Evolutionary conservation across 2,329 filamentous ascomycete species (phyloP), one percentile per base, ranked within the genome.

Genomic region (Moelleriella libera): DNA sequence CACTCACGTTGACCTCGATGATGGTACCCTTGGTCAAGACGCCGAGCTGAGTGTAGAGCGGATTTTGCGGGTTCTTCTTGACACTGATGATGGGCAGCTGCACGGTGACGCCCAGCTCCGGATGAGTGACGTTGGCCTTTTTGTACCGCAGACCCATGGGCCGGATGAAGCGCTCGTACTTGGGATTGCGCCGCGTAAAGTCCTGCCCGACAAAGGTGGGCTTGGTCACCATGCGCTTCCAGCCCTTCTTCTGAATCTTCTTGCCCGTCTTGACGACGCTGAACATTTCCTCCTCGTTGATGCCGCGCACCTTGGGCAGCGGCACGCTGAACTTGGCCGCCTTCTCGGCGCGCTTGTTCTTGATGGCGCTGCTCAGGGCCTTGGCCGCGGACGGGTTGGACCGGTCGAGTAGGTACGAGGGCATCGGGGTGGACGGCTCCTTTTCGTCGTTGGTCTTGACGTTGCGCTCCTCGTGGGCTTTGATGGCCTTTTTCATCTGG

Each of bases 211-310:
- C 90, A 64, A 97, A 97, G 48, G 63, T 69, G 50, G 59, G 63
- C 56, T 78, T 77, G 31, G 73, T 78, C 52, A 80, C 73, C 72
- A 82, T 82, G 37, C 81, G 68, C 70, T 85, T 85, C 82, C 82
- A 77, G 49, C 74, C 74, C 75, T 92, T 94, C 78, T 94, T 88
- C 48, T 82, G 75, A 2, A 83, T 88, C 75, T 95, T 96, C 78
- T 94, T 94, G 58, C 92, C 90, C 32, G 90, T 97, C 71, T 88
- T 88, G 60, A 97, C 81, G 11, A 95, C 89, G 68, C 87, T 90
- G 74, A 97, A 97, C 84, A 96, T 90, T 71, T 95, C 90, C 74
- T 94, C 88, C 71, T 97, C 90, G 55, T 79, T 82, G 57, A 97
- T 96, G 49, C 64, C 90, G 59, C 86, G 80, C 43, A 97, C 92